Base-by-base conservation (phyloP, 2,329 filamentous ascomycete species). In the Myriosclerotinia scirpicola region DNA sequence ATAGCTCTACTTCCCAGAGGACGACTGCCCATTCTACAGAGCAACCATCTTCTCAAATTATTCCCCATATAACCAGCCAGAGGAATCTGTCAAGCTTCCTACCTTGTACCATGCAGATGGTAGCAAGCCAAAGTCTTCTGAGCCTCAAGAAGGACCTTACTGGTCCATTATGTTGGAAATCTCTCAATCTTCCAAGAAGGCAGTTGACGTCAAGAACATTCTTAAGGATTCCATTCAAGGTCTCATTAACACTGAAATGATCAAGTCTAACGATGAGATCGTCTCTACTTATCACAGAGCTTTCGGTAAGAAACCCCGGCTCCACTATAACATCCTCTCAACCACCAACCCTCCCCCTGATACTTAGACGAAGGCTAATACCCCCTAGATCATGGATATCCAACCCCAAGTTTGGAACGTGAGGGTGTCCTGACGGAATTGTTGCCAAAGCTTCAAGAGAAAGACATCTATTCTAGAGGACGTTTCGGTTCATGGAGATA, bases 1-100 rank as follows among this genome's bases (percentile, higher is more conserved):
- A 12, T 66, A 90, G 89, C 85, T 99, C 72, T 99, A 99, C 87
- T 99, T 98, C 88, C 95, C 95, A 70, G 95, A 99, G 81, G 90
- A 97, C 80, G 90, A 99, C 86, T 97, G 93, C 84, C 93, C 93
- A 78, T 99, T 99, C 86, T 99, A 99, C 86, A 92, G 95, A 74
- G 95, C 95, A 77, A 99, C 95, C 77, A 98, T 99, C 83, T 99
- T 99, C 87, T 98, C 94, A 81, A 99, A 99, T 87, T 99, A 99
- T 86, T 98, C 95, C 30, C 95, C 94, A 64, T 89, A 96, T 87
- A 99, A 99, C 85, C 95, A 98, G 83, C 95, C 95, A 44, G 83
- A 91, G 72, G 84, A 87, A 68, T 88, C 89, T 67, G 89, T 85
- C 77, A 95, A 96, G 85, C 87, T 99, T 66, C 87, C 93, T 50